Percentiles rank a stretch among this genome's conserved stretches.
Evolutionary conservation across 2,329 filamentous ascomycete genomes (phyloP).

Genomic region (Diaporthe citriasiana): DNA sequence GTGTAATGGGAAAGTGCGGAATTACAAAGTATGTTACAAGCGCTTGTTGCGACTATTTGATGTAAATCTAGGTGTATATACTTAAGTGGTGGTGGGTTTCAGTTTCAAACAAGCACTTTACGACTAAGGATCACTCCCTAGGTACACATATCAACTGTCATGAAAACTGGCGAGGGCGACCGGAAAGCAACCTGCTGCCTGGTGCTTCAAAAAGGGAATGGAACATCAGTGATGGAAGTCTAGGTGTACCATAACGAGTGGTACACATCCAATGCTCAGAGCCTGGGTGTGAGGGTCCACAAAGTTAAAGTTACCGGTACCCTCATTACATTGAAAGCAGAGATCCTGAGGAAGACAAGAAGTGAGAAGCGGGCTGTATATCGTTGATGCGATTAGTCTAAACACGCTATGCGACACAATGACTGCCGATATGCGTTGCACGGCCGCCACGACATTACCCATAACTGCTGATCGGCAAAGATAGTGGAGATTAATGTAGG

Average conservation of each 20-base stretch:
- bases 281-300: no score
- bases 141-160: background rate
- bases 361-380: conserved; percentile 4
- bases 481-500: background rate
- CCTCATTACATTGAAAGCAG: background rate
- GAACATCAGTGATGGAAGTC: no score
- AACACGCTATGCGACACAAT: background rate
- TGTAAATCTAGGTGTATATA: no score
- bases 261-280: no score
- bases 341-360: background rate
- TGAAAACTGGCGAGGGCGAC: background rate
- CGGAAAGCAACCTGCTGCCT: background rate
- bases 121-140: no score
- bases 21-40: no score
- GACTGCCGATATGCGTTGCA: background rate
- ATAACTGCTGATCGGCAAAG: background rate
- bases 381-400: background rate
- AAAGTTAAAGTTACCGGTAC: background rate
- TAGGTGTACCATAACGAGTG: no score
- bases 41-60: no score
- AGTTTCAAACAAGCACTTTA: no score
- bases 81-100: no score
- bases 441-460: background rate
- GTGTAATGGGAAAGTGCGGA: no score
- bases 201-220: background rate